Evolutionary conservation across 2,329 filamentous ascomycete species (phyloP).

Genomic region (Aspergillus versicolor): DNA sequence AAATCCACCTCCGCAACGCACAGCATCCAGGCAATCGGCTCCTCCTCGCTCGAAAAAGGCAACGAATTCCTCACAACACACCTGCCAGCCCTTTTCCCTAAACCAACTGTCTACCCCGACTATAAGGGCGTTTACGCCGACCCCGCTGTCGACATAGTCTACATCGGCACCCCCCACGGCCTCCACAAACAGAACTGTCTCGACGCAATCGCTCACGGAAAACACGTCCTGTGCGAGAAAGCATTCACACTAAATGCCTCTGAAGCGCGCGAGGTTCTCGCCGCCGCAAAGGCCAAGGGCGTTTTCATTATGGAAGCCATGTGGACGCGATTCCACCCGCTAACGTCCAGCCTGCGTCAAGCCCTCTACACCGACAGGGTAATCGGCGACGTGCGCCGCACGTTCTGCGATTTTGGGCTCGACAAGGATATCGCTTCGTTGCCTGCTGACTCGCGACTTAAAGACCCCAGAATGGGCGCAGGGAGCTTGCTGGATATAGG

Average conservation of each 20-base stretch:
- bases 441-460: conserved; percentile 53
- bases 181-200: conserved; percentile 83
- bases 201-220: conserved; percentile 73
- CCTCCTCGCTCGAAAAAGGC: conserved; percentile 2
- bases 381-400: conserved; percentile 53
- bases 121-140: conserved; percentile 75
- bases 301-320: conserved; percentile 76
- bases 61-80: not conserved
- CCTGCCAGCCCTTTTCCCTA: not conserved
- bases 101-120: conserved; percentile 58
- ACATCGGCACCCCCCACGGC: conserved; percentile 79
- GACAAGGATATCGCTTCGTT: conserved; percentile 6
- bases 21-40: conserved; percentile 4
- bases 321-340: conserved; percentile 79
- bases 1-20: not conserved
- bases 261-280: conserved; percentile 66
- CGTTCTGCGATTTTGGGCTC: conserved; percentile 47
- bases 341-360: conserved; percentile 66
- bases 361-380: conserved; percentile 46
- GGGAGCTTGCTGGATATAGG: conserved; percentile 67
- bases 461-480: conserved; percentile 73
- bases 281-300: conserved; percentile 66
- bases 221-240: conserved; percentile 82
- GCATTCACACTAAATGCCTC: conserved; percentile 73
- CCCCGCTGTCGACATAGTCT: conserved; percentile 73